Evolutionary conservation across 2,329 filamentous ascomycete species (phyloP), one percentile per base, ranked within the genome.

Genomic region (Beauveria sp.): DNA sequence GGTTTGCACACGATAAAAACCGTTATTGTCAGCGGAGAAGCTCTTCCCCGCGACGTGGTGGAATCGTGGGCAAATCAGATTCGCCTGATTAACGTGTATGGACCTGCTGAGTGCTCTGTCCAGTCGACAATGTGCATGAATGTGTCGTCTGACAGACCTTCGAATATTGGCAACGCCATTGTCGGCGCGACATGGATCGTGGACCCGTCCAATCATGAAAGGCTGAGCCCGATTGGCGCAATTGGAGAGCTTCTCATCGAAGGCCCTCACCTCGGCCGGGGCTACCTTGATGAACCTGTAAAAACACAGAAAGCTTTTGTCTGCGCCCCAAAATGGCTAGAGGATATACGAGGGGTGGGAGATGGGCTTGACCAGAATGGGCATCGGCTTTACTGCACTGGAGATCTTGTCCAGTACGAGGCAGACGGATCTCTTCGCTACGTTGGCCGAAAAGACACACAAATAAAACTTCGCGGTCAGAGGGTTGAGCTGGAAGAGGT

Each of bases 401-500:
- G 80, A 5, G 80, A 83, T 65, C 69, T 83, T 2, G 80, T 72
- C 2, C 65, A 66, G 38, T 79, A 79, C 45, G 70, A 76, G 43
- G 66, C 68, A 0, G 74, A 81, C 45, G 77, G 78, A 0, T 69
- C 69, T 5, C 65, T 83, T 7, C 67, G 72, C 0, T 82, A 77
- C 46, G 63, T 82, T 20, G 80, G 81, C n/a, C 75, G 84, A 16
- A 84, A 50, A 87, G n/a, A n/a, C n/a, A n/a, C n/a, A n/a, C n/a
- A n/a, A n/a, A n/a, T n/a, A n/a, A n/a, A 87, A 67, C 70, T 87
- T 7, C 77, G 79, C 14, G 87, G 86, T 18, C 85, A 80, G 62
- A 72, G 83, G 34, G 75, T 85, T 48, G 86, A 83, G 70, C 74
- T 83, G 4, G 69, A 31, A 51, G 48, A 51, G 18, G n/a, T 66